These are phyloP conservation scores for Aschersonia sp. DNA, from an alignment of 2,329 filamentous ascomycete genomes.

Conservation along the genomic window DNA sequence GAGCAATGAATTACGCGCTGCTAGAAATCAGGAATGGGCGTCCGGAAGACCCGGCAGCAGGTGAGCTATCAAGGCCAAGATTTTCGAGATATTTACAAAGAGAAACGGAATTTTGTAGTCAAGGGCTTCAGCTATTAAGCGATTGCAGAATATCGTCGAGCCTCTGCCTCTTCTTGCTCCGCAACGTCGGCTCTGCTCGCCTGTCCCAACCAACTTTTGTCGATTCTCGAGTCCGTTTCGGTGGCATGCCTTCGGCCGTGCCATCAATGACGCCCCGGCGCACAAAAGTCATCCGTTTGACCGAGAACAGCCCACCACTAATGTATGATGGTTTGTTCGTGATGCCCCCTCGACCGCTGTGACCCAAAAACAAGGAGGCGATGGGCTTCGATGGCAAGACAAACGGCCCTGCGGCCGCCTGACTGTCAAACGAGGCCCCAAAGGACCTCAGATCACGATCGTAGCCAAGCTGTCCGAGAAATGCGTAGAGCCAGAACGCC, in stretches of 20 bases:
- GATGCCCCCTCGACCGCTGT: constrained; percentile 20
- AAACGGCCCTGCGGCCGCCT: constrained; percentile 20
- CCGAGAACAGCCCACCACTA: constrained; percentile 19
- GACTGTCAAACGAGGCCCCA: constrained; percentile 9
- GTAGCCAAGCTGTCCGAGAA: constrained; percentile 21
- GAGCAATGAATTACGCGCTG: background rate
- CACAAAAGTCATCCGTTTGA: constrained; percentile 18
- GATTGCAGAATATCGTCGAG: constrained; percentile 18
- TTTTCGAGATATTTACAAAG: too few species aligned
- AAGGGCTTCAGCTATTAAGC: background rate
- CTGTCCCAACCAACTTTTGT: constrained; percentile 6
- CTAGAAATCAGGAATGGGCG: background rate
- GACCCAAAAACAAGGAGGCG: constrained; percentile 22
- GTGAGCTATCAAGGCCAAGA: too few species aligned
- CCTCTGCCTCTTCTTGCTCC: constrained; percentile 17
- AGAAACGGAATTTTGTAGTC: too few species aligned
- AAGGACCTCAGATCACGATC: constrained; percentile 17
- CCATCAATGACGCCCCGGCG: constrained; percentile 7
- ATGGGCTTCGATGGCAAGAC: constrained; percentile 23
- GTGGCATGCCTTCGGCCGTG: background rate
- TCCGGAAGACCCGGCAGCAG: too few species aligned
- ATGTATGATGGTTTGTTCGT: constrained; percentile 19
- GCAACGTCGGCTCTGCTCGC: constrained; percentile 9
- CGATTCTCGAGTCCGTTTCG: constrained; percentile 5
- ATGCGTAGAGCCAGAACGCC: constrained; percentile 26